Conservation (phyloP, 106 monocot genomes). For the Apostasia ramifera region DNA sequence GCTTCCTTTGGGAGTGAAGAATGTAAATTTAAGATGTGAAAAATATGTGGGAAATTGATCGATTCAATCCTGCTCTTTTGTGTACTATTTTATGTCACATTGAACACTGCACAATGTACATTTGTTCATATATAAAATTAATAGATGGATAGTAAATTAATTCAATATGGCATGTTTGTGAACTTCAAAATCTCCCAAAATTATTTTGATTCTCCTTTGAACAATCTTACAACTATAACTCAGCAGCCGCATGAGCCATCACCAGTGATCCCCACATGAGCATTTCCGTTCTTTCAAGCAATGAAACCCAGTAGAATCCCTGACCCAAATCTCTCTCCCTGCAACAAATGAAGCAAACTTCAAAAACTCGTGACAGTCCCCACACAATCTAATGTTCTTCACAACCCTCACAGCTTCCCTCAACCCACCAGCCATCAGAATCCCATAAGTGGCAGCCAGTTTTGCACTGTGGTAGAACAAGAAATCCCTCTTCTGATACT, state of each 20-base stretch:
- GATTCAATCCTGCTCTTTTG: too few species aligned
- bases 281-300: constrained; percentile 54
- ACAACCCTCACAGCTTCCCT: constrained; percentile 31
- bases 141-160: too few species aligned
- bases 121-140: too few species aligned
- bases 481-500: constrained; percentile 89
- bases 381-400: constrained; percentile 82
- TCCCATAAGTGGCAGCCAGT: constrained; percentile 56
- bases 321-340: constrained; percentile 51
- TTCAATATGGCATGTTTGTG: too few species aligned
- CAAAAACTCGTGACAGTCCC: constrained; percentile 83
- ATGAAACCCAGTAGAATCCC: constrained; percentile 83
- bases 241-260: background rate
- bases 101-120: too few species aligned
- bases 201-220: too few species aligned
- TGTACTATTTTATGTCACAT: too few species aligned
- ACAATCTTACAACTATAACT: background rate
- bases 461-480: constrained; percentile 87
- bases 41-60: too few species aligned
- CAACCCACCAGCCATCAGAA: constrained; percentile 18
- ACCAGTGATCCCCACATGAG: constrained; percentile 70
- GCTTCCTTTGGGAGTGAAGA: too few species aligned
- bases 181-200: too few species aligned
- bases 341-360: constrained; percentile 58
- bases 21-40: too few species aligned